These are phyloP conservation scores for Pyrenochaeta sp. DNA, from an alignment of 2,329 filamentous ascomycete species.

Conservation along the genomic window DNA sequence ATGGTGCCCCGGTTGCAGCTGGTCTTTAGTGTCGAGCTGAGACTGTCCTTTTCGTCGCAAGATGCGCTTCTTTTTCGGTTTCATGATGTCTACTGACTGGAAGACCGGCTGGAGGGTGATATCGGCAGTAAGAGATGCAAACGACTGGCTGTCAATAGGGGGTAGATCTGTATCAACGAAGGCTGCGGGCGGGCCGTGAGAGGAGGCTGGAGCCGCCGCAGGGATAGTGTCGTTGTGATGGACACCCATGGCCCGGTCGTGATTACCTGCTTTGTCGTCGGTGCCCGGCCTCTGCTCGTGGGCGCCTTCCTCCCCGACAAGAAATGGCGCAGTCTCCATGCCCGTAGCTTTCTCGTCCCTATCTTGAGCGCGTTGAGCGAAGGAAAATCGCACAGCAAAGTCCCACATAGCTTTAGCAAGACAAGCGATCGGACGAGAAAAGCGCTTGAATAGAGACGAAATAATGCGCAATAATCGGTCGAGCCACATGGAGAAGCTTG, in stretches of 20 bases:
- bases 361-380: not conserved
- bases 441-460: not conserved
- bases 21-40: not conserved
- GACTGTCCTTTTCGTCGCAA: not conserved
- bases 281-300: not conserved
- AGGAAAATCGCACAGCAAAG: constrained; percentile 4
- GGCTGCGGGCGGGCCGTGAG: not conserved
- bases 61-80: not conserved
- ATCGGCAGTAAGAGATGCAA: not conserved
- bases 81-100: not conserved
- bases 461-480: not conserved
- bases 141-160: constrained; percentile 4
- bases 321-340: constrained; percentile 1
- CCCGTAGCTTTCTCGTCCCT: constrained; percentile 5
- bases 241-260: not conserved
- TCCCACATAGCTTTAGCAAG: constrained; percentile 5
- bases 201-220: not conserved
- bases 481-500: not conserved
- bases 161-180: not conserved
- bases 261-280: not conserved
- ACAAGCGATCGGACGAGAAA: not conserved
- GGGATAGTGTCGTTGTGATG: not conserved
- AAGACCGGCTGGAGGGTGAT: not conserved
- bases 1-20: not conserved
- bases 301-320: not conserved